Evolutionary conservation across 495 filamentous ascomycete genomes (phyloP).

Genomic region (Lepidopterella palustris): DNA sequence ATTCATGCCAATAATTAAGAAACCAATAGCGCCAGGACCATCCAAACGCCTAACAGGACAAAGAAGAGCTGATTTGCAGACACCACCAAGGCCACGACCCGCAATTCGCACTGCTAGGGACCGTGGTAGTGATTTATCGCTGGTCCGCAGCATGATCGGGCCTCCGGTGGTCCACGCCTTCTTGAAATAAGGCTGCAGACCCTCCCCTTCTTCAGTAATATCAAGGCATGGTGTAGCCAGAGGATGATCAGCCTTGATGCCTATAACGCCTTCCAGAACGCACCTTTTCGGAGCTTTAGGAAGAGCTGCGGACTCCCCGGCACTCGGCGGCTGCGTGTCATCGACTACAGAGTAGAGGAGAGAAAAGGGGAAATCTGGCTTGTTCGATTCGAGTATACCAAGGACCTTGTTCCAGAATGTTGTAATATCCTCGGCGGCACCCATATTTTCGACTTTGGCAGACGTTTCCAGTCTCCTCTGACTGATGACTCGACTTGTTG

Average conservation of each 20-base stretch:
- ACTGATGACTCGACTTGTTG: neutral
- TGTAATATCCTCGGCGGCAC: slow-evolving; percentile 3
- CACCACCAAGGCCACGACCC: neutral
- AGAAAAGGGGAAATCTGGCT: slow-evolving; percentile 12
- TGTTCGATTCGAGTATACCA: slow-evolving; percentile 7
- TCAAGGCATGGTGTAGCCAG: neutral
- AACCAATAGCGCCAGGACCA: slow-evolving; percentile 4
- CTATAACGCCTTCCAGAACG: slow-evolving; percentile 11
- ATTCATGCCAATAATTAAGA: slow-evolving; percentile 14
- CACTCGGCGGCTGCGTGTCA: neutral
- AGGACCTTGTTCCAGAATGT: slow-evolving; percentile 12
- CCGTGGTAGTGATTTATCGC: slow-evolving; percentile 2
- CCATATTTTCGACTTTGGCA: slow-evolving; percentile 4
- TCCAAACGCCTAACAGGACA: slow-evolving; percentile 13
- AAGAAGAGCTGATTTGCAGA: slow-evolving; percentile 7
- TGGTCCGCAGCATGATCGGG: slow-evolving; percentile 4
- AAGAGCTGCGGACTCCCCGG: no score
- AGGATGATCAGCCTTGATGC: slow-evolving; percentile 2
- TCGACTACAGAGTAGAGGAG: slow-evolving; percentile 11
- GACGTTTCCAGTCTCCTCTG: slow-evolving; percentile 9
- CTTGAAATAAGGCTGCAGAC: slow-evolving; percentile 5
- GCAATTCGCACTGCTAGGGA: neutral
- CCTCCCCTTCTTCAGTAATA: neutral
- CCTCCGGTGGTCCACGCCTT: slow-evolving; percentile 3
- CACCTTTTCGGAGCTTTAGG: neutral